Evolutionary conservation across 768 basidiomycete species (phyloP).

Genomic region (Tylopilus rubrobrunneus): DNA sequence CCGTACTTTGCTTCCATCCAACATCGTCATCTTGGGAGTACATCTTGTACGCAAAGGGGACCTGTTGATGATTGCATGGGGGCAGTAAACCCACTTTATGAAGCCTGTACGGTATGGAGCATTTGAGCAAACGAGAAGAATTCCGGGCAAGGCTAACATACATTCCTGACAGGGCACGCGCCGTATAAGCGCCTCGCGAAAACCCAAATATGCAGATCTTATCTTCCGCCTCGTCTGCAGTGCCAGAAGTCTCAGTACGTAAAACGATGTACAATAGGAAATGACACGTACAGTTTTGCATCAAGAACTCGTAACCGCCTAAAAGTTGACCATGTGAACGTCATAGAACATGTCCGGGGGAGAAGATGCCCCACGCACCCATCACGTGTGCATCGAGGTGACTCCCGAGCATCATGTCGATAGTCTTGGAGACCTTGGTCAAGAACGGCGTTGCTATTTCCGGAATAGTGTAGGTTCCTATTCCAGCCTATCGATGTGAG

Average conservation of each 20-base stretch:
- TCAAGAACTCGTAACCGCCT: slow-evolving; percentile 77
- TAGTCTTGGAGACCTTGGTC: slow-evolving; percentile 49
- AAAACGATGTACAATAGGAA: not conserved
- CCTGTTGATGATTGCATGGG: slow-evolving; percentile 65
- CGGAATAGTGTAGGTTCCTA: slow-evolving; percentile 67
- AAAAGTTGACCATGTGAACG: not conserved
- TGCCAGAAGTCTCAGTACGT: not conserved
- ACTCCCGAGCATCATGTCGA: slow-evolving; percentile 61
- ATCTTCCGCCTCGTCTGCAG: slow-evolving; percentile 58
- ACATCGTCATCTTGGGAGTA: slow-evolving; percentile 52
- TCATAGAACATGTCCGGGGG: not conserved
- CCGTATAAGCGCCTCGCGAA: slow-evolving; percentile 74
- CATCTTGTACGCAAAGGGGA: slow-evolving; percentile 71
- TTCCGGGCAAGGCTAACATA: slow-evolving; percentile 22
- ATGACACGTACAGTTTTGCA: slow-evolving; percentile 61
- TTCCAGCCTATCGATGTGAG: slow-evolving; percentile 48
- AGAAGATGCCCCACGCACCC: slow-evolving; percentile 35
- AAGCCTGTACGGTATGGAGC: slow-evolving; percentile 37
- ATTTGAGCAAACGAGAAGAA: not conserved
- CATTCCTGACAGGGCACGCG: slow-evolving; percentile 73
- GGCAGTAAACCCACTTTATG: slow-evolving; percentile 74
- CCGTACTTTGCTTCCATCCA: slow-evolving; percentile 61
- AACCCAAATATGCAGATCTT: slow-evolving; percentile 80
- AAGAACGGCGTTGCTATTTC: slow-evolving; percentile 56
- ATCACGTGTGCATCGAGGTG: slow-evolving; percentile 69